phyloP scores from a whole-genome alignment of 1,284 basidiomycete species.

The Rhodotorula sp. region DNA sequence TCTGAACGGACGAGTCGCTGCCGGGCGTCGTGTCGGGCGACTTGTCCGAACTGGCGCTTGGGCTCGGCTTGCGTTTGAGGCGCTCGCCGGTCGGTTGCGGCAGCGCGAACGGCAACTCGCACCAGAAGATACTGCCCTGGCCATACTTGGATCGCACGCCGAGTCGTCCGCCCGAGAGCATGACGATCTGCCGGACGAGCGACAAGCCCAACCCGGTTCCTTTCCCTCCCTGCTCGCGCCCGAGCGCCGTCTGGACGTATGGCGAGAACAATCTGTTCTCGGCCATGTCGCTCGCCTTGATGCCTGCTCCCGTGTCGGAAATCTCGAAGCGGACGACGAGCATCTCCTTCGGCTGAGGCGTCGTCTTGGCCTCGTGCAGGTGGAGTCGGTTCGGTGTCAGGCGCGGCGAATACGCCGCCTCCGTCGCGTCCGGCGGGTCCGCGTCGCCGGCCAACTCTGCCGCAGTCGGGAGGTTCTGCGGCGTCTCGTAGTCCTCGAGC shows the following conservation, averaged over 20 bases:
- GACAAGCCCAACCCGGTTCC: slow-evolving; percentile 61
- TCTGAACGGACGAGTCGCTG: slow-evolving; percentile 13
- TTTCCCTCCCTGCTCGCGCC: slow-evolving; percentile 65
- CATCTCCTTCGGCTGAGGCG: slow-evolving; percentile 41
- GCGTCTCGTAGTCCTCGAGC: neutral
- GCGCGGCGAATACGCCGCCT: slow-evolving; percentile 32
- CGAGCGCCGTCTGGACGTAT: slow-evolving; percentile 54
- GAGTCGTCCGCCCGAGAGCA: slow-evolving; percentile 72
- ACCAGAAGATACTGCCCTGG: slow-evolving; percentile 65
- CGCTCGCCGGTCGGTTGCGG: too few species aligned
- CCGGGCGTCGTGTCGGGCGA: slow-evolving; percentile 5
- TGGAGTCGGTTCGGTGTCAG: slow-evolving; percentile 28
- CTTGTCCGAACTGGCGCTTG: too few species aligned
- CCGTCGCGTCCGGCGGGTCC: slow-evolving; percentile 3
- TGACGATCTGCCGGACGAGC: slow-evolving; percentile 84
- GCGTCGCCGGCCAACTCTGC: slow-evolving; percentile 7
- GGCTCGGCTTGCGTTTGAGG: too few species aligned
- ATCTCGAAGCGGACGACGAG: slow-evolving; percentile 72
- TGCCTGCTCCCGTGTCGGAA: slow-evolving; percentile 74
- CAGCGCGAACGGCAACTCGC: slow-evolving; percentile 59
- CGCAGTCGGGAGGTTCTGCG: neutral
- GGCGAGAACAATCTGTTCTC: slow-evolving; percentile 56
- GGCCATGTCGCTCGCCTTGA: slow-evolving; percentile 67
- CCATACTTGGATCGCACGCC: slow-evolving; percentile 56
- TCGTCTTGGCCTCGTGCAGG: slow-evolving; percentile 28